Evolutionary conservation across 805 yeast genomes (phyloP), one percentile per base, ranked within the genome.

Genomic region (Clavispora phyllophila): DNA sequence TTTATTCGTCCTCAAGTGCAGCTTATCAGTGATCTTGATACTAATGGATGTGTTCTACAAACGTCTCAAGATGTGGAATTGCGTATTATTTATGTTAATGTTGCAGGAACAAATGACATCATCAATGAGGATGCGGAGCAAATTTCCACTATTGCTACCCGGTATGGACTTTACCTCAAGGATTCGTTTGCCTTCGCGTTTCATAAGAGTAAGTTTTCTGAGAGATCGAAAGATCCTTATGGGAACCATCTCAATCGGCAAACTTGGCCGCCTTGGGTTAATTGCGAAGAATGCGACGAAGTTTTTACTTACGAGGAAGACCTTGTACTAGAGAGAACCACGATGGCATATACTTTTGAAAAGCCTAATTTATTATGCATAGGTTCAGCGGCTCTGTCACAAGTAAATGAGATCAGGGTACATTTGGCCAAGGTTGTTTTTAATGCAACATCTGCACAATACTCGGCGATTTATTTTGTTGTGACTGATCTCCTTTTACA

Each of bases 1-100:
- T 68, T 91, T 34, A 67, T 84, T 5, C 78, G 87, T 22, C 96
- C 97, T 0, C 96, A 91, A 60, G 78, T 89, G 37, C 97, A 90
- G 57, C 53, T 79, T 19, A 64, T 69, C 9, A 70, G 79, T 17
- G 72, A 71, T 12, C 60, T 62, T 15, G 76, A 72, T 37, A 69
- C 67, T 1, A 62, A 72, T 12, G 65, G 77, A 1, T 76, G 81
- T 43, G 69, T 77, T 6, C 55, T 81, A 26, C 51, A 81, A 3
- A 67, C 81, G 3, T 75, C 85, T 0, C 73, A 75, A 48, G 85
- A 81, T 51, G 68, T 82, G 41, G 84, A 81, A 44, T 55, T 76
- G 45, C 75, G 82, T 40, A 67, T 77, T 7, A 61, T 81, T 18
- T 51, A 64, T 1, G 63, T 76, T 3, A 68, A 70, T 35, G 68